Evolutionary conservation across 108 stramenopile genomes (phyloP), one percentile per base, ranked within the genome.

Genomic region (Poteriospumella lacustris): DNA sequence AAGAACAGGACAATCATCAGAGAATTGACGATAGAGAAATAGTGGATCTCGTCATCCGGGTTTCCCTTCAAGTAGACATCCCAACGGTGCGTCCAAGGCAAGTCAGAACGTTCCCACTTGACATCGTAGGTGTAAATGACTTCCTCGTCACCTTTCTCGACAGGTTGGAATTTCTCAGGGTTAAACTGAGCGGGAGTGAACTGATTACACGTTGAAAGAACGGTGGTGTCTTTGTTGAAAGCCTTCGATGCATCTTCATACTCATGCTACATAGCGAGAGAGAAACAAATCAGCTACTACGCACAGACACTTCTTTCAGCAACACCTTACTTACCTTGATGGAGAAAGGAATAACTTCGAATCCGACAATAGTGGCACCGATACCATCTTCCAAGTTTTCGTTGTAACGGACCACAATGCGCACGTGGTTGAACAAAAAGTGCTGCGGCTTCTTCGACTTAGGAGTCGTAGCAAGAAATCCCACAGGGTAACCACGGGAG

Each of bases 61-160:
- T 90, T 84, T 77, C 93, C 84, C 89, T 93, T 78, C 77, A 99
- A 85, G 80, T 99, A 99, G 28, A 95, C 91, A 87, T 98, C 98
- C 97, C 97, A 99, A 34, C 98, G 88, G 0, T 91, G 90, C 1
- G 96, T 88, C 98, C 98, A 99, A 64, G 89, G 89, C n/a, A 92
- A 85, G 36, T 93, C 85, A 39, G 89, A 91, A 83, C 89, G 76
- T 62, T 81, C 81, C 96, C 96, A 99, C 39, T 90, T 76, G 12
- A 98, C 97, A 84, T 97, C 96, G 86, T 99, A 98, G 28, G 97
- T 97, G 87, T 90, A 99, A 31, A 92, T 84, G 12, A 38, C 29
- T 3, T 76, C 68, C 26, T 86, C 84, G 43, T 68, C 82, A 87
- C 73, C 70, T 86, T 89, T 1, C 43, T 59, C 43, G 58, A 77